Base-by-base conservation (phyloP, 371 early-diverging fungal species). In the Syncephalis plumigaleata region DNA sequence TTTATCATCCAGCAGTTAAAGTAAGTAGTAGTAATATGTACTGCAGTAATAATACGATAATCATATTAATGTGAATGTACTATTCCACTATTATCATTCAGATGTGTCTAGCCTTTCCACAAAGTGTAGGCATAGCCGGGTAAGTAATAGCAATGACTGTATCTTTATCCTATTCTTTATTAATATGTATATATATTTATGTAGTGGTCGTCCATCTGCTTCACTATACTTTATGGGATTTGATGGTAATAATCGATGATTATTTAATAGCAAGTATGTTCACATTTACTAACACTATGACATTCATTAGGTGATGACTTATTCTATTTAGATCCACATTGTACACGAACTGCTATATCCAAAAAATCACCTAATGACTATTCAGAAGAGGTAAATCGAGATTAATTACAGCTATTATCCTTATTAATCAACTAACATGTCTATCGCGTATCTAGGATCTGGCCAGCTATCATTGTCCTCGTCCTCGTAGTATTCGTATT, bases 321-420 rank as follows among this genome's bases (percentile, higher is more conserved):
- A 9, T 67, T 91, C 11, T 96, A 90, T 54, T 65, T 91, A n/a
- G 97, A 96, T 56, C 94, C 97, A 20, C 97, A 96, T 58, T 78
- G 73, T 53, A 74, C 84, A 18, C 74, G 90, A 17, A 75, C 81
- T 17, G 74, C 77, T 27, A 44, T 77, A 17, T 69, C 73, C 25
- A 68, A 67, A 38, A 77, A 77, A 53, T 48, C 46, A n/a, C 45
- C 67, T 26, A 45, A 52, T 5, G 61, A 67, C n/a, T 74, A 71
- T 44, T 61, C 68, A 15, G 66, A 56, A 39, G 67, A 64, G 54
- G 69, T 67, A 61, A 47, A n/a, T n/a, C n/a, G n/a, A n/a, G n/a
- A n/a, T n/a, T n/a, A n/a, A n/a, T n/a, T n/a, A n/a, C n/a, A n/a
- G 50, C 45, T 9, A 17, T 0, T 42, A 9, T 3, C 26, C 45